Base-by-base conservation (phyloP, 768 basidiomycete genomes). In the Obba rivulosa region DNA sequence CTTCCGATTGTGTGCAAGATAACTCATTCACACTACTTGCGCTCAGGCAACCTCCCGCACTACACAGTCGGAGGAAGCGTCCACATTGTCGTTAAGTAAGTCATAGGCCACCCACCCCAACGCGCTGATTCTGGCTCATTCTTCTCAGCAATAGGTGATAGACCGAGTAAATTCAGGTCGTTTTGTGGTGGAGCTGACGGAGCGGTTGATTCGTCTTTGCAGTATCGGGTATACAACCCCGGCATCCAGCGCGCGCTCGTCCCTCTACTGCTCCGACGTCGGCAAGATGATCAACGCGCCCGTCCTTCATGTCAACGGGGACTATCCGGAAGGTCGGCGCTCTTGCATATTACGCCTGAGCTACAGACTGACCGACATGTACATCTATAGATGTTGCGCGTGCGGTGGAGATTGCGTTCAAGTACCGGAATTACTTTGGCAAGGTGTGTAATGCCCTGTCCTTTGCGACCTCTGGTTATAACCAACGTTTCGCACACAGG, bases 161-260 rank as follows among this genome's bases (percentile, higher is more conserved):
- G 5, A 38, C 18, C 9, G 25, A 48, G 22, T 42, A 13, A 23
- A 9, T 38, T 22, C 8, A 22, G 17, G 23, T 7, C 23, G 42
- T 31, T 46, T 42, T 14, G 21, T 21, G 18, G 9, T 13, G 28
- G 13, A 31, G 3, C 25, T n/a, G 7, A 31, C 28, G 5, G 28
- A 31, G 7, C 13, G 13, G 13, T 5, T 31, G 28, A 31, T 13
- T 7, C 13, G 13, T 13, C 13, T 13, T 40, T 50, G 14, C 57
- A 94, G 87, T 56, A 90, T 95, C 49, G 92, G 92, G 20, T 95
- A 94, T 57, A 94, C 92, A 0, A 94, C 92, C 0, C 92, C 91
- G 0, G 87, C 90, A 0, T 82, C 87, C 0, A 79, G 77, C 43
- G 87, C 89, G 13, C 79, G 92, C 7, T 93, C 92, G 1, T 91